Base-by-base conservation (phyloP, 2,329 filamentous ascomycete species). In the Tolypocladium sp. region DNA sequence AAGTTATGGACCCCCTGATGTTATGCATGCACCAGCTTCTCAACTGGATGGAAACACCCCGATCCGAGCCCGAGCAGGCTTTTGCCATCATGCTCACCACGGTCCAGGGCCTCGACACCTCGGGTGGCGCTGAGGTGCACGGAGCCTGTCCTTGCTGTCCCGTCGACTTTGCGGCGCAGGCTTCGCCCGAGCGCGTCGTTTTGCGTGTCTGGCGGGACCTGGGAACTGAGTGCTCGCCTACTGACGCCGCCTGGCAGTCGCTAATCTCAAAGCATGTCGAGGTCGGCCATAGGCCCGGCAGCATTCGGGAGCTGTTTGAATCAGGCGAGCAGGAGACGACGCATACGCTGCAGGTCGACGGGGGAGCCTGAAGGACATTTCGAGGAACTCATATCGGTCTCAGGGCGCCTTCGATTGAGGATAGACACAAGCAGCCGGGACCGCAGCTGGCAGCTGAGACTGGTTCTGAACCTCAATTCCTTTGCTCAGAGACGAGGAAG, bases 131-230 rank as follows among this genome's bases (percentile, higher is more conserved):
- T 25, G 56, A 54, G 20, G n/a, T 40, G 10, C 27, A 13, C 20
- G 55, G 58, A 8, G 41, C 40, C 22, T 63, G 63, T 27, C 17
- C 25, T 17, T 35, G 17, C 33, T 64, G 63, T 51, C 44, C 44
- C 4, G 41, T 57, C 12, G 63, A 62, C 22, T 64, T 63, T 33
- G 44, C 37, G 2, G 20, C 60, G 2, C 10, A 55, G 35, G 51
- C 20, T 6, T 49, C 56, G 5, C 44, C 25, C 6, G 46, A 51
- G 2, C 35, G 41, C n/a, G 33, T 40, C 9, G 41, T 40, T 6
- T 40, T 64, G 17, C 54, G 53, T 6, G 13, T 35, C 35, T 64
- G 62, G 62, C 25, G 49, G 10, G 62, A 64, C 17, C 37, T 64
- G 53, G 62, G 62, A 17, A 33, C 57, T 22, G 59, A 62, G n/a